These are phyloP conservation scores for Ceratorhiza oryzae-sativae DNA, from an alignment of 1,284 basidiomycete species.

Conservation along the genomic window DNA sequence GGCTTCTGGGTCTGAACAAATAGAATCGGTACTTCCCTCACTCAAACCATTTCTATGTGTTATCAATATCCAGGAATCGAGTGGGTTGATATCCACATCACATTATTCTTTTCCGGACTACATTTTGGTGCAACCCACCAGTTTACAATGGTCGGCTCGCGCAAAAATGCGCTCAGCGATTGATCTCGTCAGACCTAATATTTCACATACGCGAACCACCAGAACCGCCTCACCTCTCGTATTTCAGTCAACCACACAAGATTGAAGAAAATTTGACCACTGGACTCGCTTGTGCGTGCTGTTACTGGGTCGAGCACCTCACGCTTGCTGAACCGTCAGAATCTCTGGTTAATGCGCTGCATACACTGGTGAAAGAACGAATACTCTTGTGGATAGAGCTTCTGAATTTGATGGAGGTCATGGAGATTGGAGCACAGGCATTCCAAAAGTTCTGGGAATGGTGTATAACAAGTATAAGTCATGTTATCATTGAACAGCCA, in stretches of 20 bases:
- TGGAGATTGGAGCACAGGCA: neutral
- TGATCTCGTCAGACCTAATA: neutral
- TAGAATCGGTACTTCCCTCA: neutral
- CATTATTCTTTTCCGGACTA: conserved; percentile 22
- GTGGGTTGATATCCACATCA: neutral
- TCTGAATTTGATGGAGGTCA: conserved; percentile 8
- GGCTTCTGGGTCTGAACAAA: neutral
- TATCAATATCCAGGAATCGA: neutral
- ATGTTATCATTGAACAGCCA: neutral
- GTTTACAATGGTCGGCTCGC: neutral
- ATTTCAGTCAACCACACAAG: neutral
- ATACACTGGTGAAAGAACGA: neutral
- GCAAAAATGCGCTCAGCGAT: neutral
- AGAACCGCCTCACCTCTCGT: neutral
- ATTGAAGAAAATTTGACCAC: neutral
- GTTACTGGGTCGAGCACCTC: conserved; percentile 14
- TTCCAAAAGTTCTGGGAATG: neutral
- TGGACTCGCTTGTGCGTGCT: neutral
- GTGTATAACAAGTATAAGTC: neutral
- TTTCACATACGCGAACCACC: conserved; percentile 25
- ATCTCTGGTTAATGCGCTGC: neutral
- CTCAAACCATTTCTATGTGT: neutral
- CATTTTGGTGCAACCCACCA: neutral
- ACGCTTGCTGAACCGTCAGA: neutral
- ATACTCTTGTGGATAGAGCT: conserved; percentile 35